Evolutionary conservation across 78 protist species (phyloP), one percentile per base, ranked within the genome.

Genomic region (Dictyostelium firmibasis): DNA sequence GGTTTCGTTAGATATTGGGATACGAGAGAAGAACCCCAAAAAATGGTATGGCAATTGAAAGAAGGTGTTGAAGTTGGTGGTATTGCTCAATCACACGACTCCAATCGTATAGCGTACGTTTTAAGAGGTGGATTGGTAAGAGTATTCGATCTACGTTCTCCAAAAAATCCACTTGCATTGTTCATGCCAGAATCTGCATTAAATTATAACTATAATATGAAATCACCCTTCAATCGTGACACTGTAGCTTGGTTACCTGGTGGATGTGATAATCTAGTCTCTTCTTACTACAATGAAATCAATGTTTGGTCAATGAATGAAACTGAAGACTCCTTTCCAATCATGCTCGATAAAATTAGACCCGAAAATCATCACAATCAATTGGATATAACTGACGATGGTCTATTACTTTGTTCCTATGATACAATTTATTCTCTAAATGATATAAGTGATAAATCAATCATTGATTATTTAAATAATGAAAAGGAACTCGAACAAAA

Each of bases 401-500:
- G 83, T 76, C 33, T 76, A 6, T 76, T 76, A 38, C 29, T 76
- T 6, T 76, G 83, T 6, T 20, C 31, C 13, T n/a, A 38, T n/a
- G 83, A 38, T 23, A 38, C 83, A 76, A 38, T 76, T 20, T 76
- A 6, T 25, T 18, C 53, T 41, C n/a, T 76, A 33, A 76, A 76
- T 76, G 83, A 76, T 76, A 33, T 76, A 0, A 76, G 83, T 76
- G 83, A 76, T 38, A 76, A 36, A n/a, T 76, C 83, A 72, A 72
- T 72, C 35, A 33, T 29, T 2, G 43, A 27, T 33, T 33, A 72
- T 72, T 31, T 72, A 31, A 16, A 72, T 67, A 27, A 25, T 25
- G 13, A 67, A 27, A 67, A 25, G 27, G 25, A 64, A n/a, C n/a
- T n/a, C n/a, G n/a, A n/a, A 67, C 23, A 25, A 67, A n/a, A 67